These are phyloP conservation scores for Ganoderma resinaceum DNA, from an alignment of 1,284 basidiomycete species.

Conservation along the genomic window DNA sequence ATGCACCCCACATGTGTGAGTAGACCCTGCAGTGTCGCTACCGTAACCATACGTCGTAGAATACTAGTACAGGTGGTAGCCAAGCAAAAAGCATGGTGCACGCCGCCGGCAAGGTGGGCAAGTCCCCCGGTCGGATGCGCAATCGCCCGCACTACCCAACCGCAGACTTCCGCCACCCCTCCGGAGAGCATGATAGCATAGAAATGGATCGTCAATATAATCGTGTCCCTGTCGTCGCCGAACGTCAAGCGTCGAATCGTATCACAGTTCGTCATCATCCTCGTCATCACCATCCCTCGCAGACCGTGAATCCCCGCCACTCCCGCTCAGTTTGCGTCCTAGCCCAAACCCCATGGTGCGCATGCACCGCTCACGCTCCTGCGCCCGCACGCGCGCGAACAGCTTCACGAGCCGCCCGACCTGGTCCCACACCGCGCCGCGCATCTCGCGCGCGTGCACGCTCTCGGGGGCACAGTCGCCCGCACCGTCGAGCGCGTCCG, in stretches of 20 bases:
- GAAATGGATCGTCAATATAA: too few species aligned
- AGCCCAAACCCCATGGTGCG: not conserved
- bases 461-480: constrained; percentile 24
- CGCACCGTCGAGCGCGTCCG: constrained; percentile 16
- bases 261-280: not conserved
- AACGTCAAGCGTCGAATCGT: not conserved
- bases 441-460: constrained; percentile 18
- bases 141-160: not conserved
- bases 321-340: not conserved
- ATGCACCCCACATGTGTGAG: too few species aligned
- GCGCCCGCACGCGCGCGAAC: constrained; percentile 21
- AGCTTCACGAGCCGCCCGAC: constrained; percentile 22
- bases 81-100: not conserved
- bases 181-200: not conserved
- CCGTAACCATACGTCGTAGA: not conserved
- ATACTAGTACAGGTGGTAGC: not conserved
- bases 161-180: constrained; percentile 3
- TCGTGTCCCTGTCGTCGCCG: not conserved
- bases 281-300: not conserved
- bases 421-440: constrained; percentile 26
- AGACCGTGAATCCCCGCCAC: not conserved
- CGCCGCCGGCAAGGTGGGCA: not conserved
- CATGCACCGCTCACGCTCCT: constrained; percentile 21
- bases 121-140: not conserved
- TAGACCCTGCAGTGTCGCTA: not conserved